Evolutionary conservation across 164 flowering plant genomes (phyloP).

Genomic region (Tetracentron sinense): DNA sequence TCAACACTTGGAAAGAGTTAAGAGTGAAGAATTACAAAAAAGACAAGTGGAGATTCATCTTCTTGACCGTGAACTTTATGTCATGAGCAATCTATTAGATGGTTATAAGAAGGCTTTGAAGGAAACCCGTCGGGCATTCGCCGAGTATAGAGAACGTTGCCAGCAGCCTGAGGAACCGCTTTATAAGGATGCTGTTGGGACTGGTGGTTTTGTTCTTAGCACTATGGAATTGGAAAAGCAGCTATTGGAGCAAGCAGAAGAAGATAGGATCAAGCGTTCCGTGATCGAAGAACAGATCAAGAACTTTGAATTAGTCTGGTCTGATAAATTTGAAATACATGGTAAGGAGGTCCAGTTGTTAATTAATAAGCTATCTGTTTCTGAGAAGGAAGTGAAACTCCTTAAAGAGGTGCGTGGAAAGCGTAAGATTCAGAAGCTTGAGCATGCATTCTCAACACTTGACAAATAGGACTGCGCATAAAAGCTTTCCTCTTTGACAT

Average conservation of each 20-base stretch:
- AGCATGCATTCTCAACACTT: not conserved
- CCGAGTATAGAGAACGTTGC: slow-evolving; percentile 55
- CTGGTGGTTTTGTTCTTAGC: slow-evolving; percentile 73
- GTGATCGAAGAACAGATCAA: slow-evolving; percentile 33
- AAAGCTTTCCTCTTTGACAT: not conserved
- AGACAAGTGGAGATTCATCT: slow-evolving; percentile 42
- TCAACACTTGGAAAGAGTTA: slow-evolving; percentile 36
- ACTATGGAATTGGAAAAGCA: slow-evolving; percentile 47
- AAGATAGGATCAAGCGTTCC: slow-evolving; percentile 37
- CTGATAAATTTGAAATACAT: slow-evolving; percentile 20
- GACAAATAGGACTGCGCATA: not conserved
- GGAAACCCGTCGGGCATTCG: slow-evolving; percentile 46
- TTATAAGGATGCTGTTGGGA: slow-evolving; percentile 63
- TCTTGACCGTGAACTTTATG: slow-evolving; percentile 55
- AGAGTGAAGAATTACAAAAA: slow-evolving; percentile 43
- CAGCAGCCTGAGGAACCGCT: slow-evolving; percentile 57
- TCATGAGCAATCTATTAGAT: slow-evolving; percentile 51
- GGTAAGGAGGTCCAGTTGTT: slow-evolving; percentile 16
- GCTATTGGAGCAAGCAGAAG: slow-evolving; percentile 55
- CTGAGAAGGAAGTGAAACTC: slow-evolving; percentile 23
- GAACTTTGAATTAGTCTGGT: slow-evolving; percentile 33
- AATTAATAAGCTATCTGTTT: slow-evolving; percentile 20
- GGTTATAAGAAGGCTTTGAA: slow-evolving; percentile 75
- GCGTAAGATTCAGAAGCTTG: slow-evolving; percentile 18
- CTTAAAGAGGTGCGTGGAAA: slow-evolving; percentile 30